These are phyloP conservation scores for Trametes meyenii DNA, from an alignment of 768 basidiomycete species.

Conservation along the genomic window DNA sequence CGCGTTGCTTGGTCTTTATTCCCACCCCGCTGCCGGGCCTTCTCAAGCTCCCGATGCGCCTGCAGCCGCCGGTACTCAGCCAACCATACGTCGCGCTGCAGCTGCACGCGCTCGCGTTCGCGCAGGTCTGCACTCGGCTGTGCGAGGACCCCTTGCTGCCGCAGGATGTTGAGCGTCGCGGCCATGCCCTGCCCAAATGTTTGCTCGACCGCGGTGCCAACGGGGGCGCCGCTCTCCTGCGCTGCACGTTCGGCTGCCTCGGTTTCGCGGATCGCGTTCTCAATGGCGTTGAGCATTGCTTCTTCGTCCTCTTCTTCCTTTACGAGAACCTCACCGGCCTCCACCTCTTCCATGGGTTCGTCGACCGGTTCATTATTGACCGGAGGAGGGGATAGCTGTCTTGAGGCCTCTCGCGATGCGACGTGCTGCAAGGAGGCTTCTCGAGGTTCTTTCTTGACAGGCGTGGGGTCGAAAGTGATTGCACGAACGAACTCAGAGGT, in stretches of 20 bases:
- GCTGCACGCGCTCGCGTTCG: conserved; percentile 82
- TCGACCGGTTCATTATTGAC: conserved; percentile 60
- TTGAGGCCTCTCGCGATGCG: conserved; percentile 31
- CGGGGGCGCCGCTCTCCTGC: conserved; percentile 41
- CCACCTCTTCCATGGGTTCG: conserved; percentile 69
- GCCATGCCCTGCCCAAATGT: conserved; percentile 85
- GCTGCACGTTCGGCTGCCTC: conserved; percentile 55
- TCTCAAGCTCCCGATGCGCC: conserved; percentile 80
- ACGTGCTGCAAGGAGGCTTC: conserved; percentile 25
- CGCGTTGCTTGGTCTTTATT: conserved; percentile 92
- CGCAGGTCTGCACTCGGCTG: conserved; percentile 59
- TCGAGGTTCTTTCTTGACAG: conserved; percentile 37
- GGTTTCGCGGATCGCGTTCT: conserved; percentile 62
- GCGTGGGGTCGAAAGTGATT: conserved; percentile 66
- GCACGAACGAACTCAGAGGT: conserved; percentile 95
- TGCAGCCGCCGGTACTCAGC: conserved; percentile 78
- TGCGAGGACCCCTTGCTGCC: conserved; percentile 88
- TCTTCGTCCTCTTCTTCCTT: conserved; percentile 79
- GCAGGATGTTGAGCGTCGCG: conserved; percentile 83
- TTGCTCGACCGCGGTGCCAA: conserved; percentile 76
- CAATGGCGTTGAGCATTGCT: conserved; percentile 79
- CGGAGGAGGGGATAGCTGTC: conserved; percentile 22
- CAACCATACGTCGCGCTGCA: conserved; percentile 87
- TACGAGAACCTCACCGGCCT: conserved; percentile 83
- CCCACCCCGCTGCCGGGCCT: conserved; percentile 71